Percentiles rank a stretch among this genome's conserved stretches.
Evolutionary conservation across 371 early-diverging fungal genomes (phyloP).

Genomic region (Mucor racemosus): DNA sequence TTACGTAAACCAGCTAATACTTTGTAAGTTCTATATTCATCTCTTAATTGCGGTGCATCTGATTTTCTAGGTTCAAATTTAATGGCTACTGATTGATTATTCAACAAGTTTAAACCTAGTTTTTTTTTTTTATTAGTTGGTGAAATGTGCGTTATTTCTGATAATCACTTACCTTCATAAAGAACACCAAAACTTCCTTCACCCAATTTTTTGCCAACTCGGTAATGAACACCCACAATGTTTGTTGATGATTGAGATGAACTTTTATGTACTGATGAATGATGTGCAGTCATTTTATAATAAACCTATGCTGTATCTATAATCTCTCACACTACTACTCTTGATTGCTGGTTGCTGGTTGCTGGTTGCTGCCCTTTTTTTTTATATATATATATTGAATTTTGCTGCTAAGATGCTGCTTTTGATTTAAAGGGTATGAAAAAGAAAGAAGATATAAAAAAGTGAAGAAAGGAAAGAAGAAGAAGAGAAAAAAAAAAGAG

Average conservation of each 20-base stretch:
- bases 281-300: constrained; percentile 14
- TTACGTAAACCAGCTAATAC: constrained; percentile 79
- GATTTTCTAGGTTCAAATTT: constrained; percentile 95
- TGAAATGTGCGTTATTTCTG: neutral
- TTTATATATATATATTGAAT: neutral
- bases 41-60: constrained; percentile 93
- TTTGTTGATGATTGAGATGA: constrained; percentile 47
- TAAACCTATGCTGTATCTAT: neutral
- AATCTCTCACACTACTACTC: neutral
- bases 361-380: neutral
- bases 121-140: neutral
- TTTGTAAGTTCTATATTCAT: constrained; percentile 93
- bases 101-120: constrained; percentile 72
- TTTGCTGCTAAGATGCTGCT: constrained; percentile 2
- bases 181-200: constrained; percentile 96
- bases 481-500: constrained; percentile 3
- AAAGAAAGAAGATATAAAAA: constrained; percentile 3
- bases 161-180: constrained; percentile 79
- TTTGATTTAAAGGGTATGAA: neutral
- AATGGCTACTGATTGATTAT: constrained; percentile 88
- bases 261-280: constrained; percentile 31
- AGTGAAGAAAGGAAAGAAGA: neutral
- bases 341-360: neutral
- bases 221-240: constrained; percentile 91
- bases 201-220: constrained; percentile 76